These are phyloP conservation scores for Hura crepitans DNA, from an alignment of 441 rosid genomes.

Conservation along the genomic window DNA sequence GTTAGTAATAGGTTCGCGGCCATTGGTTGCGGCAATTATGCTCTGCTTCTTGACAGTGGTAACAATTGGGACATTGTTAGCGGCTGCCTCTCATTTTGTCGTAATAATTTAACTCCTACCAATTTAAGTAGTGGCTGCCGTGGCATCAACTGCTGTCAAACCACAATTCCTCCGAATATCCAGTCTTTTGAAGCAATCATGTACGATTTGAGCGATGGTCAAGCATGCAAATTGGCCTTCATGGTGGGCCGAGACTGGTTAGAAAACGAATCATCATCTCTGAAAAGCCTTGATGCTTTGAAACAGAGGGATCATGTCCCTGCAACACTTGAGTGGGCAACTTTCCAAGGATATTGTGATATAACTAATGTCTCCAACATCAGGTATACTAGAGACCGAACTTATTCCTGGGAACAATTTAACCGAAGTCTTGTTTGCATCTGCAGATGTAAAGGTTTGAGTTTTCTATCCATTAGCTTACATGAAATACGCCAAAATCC, in stretches of 20 bases:
- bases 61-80: neutral
- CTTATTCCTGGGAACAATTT: constrained; percentile 20
- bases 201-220: neutral
- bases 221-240: constrained; percentile 17
- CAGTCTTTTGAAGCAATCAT: constrained; percentile 3
- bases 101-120: neutral
- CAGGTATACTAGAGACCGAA: too few species aligned
- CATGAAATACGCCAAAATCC: too few species aligned
- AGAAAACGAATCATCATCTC: neutral
- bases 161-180: constrained; percentile 20
- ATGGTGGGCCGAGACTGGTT: constrained; percentile 19
- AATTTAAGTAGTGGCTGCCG: neutral
- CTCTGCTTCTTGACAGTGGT: neutral
- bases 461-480: too few species aligned
- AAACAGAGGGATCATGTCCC: constrained; percentile 11
- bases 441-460: constrained; percentile 11
- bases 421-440: neutral
- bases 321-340: constrained; percentile 16
- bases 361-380: neutral
- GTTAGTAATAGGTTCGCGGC: constrained; percentile 10
- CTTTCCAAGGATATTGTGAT: constrained; percentile 8
- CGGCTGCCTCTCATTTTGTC: constrained; percentile 21
- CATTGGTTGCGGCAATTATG: constrained; percentile 17
- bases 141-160: constrained; percentile 23
- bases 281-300: neutral